Percentiles rank a stretch among this genome's conserved stretches.
These are phyloP conservation scores for Mrakiaceae sp. DNA, from an alignment of 1,284 basidiomycete species.

Conservation along the genomic window DNA sequence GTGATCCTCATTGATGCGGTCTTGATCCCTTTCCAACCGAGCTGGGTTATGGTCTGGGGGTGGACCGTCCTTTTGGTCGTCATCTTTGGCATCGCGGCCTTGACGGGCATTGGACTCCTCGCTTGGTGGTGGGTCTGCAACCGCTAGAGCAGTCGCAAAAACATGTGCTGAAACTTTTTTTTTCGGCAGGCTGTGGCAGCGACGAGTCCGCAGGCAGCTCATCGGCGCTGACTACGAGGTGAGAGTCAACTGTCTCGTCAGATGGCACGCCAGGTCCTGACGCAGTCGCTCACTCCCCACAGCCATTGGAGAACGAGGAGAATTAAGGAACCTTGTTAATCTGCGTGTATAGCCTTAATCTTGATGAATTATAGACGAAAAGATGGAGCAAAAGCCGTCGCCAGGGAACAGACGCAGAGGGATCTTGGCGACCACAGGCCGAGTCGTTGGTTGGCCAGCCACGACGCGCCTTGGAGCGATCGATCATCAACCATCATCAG, in stretches of 20 bases:
- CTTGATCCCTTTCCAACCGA: slow-evolving; percentile 71
- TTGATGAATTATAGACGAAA: too few species aligned
- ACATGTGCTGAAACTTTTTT: too few species aligned
- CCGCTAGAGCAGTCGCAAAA: not conserved
- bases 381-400: too few species aligned
- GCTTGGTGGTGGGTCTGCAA: slow-evolving; percentile 11
- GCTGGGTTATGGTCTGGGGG: slow-evolving; percentile 64
- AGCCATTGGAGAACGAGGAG: slow-evolving; percentile 16
- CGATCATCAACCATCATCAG: too few species aligned
- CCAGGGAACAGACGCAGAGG: too few species aligned
- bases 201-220: too few species aligned
- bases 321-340: not conserved
- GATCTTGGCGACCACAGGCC: too few species aligned
- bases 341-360: too few species aligned
- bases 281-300: not conserved
- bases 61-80: slow-evolving; percentile 19
- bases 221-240: slow-evolving; percentile 7
- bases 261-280: not conserved
- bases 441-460: too few species aligned
- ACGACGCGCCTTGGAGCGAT: too few species aligned
- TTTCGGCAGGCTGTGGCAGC: not conserved
- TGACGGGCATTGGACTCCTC: not conserved
- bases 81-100: not conserved
- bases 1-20: slow-evolving; percentile 79
- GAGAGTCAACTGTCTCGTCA: not conserved